phyloP scores from a whole-genome alignment of 2,329 filamentous ascomycete species.

The Cercospora sp. region DNA sequence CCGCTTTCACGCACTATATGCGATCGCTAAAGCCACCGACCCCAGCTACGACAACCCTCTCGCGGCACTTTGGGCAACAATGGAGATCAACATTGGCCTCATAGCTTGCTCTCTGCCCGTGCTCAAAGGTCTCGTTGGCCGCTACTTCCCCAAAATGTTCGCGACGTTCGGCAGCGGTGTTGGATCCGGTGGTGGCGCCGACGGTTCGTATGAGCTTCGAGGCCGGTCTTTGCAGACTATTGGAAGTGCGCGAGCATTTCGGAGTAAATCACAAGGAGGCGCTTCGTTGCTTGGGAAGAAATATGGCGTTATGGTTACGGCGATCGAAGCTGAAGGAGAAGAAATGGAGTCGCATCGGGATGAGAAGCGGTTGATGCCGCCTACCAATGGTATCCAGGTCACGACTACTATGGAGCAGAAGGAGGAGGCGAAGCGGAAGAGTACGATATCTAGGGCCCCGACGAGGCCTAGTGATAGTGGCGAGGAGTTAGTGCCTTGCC shows the following conservation, averaged over 20 bases:
- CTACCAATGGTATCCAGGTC: conserved; percentile 11
- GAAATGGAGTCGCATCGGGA: conserved; percentile 1
- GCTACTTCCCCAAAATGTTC: conserved; percentile 25
- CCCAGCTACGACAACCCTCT: conserved; percentile 31
- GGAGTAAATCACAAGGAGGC: not conserved
- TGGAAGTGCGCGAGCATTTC: not conserved
- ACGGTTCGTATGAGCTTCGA: not conserved
- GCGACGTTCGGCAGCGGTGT: not conserved
- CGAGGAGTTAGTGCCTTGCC: conserved; percentile 5
- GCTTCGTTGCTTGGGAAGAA: conserved; percentile 1
- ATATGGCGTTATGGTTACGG: conserved; percentile 8
- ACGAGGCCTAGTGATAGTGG: conserved; percentile 2
- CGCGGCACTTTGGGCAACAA: conserved; percentile 27
- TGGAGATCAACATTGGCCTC: conserved; percentile 34
- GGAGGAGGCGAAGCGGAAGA: conserved; percentile 11
- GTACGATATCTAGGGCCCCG: not conserved
- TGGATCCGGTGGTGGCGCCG: not conserved
- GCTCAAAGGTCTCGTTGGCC: conserved; percentile 28
- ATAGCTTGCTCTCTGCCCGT: conserved; percentile 32
- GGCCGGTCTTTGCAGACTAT: conserved; percentile 7
- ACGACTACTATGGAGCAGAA: conserved; percentile 17
- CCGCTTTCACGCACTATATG: conserved; percentile 29
- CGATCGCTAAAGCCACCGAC: conserved; percentile 27
- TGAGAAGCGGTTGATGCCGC: not conserved
- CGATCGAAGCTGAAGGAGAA: conserved; percentile 12